These are phyloP conservation scores for Phytophthora hibernalis DNA, from an alignment of 352 stramenopile species.

Conservation along the genomic window DNA sequence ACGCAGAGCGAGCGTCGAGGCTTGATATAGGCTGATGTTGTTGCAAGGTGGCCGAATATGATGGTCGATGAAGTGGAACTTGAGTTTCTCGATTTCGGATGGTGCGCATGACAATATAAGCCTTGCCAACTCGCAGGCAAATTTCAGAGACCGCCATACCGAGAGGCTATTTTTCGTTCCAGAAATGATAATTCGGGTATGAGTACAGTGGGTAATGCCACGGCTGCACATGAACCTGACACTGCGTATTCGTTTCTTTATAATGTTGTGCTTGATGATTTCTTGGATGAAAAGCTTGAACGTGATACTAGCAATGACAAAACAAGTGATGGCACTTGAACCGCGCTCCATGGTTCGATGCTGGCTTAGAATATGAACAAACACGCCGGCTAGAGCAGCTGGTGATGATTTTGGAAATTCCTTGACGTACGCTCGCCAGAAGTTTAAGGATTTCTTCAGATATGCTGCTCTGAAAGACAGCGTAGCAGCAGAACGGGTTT, in stretches of 20 bases:
- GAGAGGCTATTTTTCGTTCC: conserved; percentile 27
- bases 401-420: conserved; percentile 23
- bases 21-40: neutral
- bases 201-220: conserved; percentile 51
- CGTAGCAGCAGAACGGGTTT: neutral
- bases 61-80: neutral
- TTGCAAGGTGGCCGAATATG: neutral
- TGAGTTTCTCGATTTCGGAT: conserved; percentile 22
- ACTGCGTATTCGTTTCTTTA: conserved; percentile 34
- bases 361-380: conserved; percentile 33
- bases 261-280: conserved; percentile 31
- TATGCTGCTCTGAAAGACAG: neutral
- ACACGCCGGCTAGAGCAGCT: conserved; percentile 24
- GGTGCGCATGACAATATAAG: conserved; percentile 15
- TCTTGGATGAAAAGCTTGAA: conserved; percentile 53
- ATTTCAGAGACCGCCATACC: conserved; percentile 47
- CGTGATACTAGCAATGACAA: conserved; percentile 26
- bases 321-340: conserved; percentile 10
- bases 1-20: neutral
- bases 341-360: conserved; percentile 15
- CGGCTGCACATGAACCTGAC: conserved; percentile 43
- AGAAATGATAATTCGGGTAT: conserved; percentile 47
- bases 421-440: conserved; percentile 22
- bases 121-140: conserved; percentile 29
- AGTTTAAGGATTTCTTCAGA: neutral